Evolutionary conservation across 1,139 yeast genomes (phyloP).

Genomic region (Insectozyma bohioensis): DNA sequence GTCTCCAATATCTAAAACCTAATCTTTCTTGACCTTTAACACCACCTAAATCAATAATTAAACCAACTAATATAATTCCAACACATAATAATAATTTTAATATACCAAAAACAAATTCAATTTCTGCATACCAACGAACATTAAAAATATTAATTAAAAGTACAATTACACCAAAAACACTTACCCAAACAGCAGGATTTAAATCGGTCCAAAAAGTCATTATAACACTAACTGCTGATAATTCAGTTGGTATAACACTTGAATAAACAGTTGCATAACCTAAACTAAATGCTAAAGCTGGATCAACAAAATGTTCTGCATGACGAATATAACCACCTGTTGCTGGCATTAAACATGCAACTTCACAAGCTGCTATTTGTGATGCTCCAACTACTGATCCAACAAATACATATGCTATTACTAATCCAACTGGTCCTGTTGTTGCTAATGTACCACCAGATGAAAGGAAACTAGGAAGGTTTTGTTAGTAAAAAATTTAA

Average conservation of each 20-base stretch:
- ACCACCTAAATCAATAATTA: slow-evolving; percentile 34
- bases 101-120: slow-evolving; percentile 31
- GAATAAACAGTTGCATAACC: slow-evolving; percentile 24
- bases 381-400: slow-evolving; percentile 21
- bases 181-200: slow-evolving; percentile 28
- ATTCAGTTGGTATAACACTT: slow-evolving; percentile 22
- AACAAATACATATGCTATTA: slow-evolving; percentile 22
- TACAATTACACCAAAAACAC: slow-evolving; percentile 25
- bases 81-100: slow-evolving; percentile 26
- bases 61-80: slow-evolving; percentile 24
- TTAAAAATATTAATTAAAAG: slow-evolving; percentile 24
- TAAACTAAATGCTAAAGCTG: slow-evolving; percentile 26
- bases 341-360: slow-evolving; percentile 30
- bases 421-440: slow-evolving; percentile 23
- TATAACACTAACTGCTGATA: slow-evolving; percentile 28
- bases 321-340: slow-evolving; percentile 29
- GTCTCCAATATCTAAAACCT: slow-evolving; percentile 30
- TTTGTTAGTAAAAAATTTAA: not conserved
- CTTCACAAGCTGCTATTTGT: slow-evolving; percentile 29
- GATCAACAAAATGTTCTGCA: slow-evolving; percentile 27
- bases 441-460: slow-evolving; percentile 21
- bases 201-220: slow-evolving; percentile 25
- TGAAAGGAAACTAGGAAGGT: slow-evolving; percentile 15
- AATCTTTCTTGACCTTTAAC: slow-evolving; percentile 20
- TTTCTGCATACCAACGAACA: slow-evolving; percentile 32